A percentile compares a stretch with the other conserved stretches of the same genome.
These are phyloP conservation scores for Scenedesmus sp. DNA, from an alignment of 163 green algal genomes.

Conservation along the genomic window DNA sequence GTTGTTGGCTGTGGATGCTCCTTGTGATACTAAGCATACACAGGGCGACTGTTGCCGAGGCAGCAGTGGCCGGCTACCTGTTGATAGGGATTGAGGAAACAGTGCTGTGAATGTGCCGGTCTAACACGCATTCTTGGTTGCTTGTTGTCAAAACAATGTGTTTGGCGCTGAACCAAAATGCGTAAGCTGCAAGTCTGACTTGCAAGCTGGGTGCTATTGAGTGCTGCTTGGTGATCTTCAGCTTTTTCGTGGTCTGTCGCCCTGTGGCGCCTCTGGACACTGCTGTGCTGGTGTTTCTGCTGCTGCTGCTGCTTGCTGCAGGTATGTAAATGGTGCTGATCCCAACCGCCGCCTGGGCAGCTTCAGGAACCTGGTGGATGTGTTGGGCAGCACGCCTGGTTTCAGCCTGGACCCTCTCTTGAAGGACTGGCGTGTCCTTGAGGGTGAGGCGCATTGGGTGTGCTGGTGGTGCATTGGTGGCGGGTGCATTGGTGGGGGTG, in stretches of 20 bases:
- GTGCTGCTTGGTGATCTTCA: neutral
- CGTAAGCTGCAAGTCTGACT: no score
- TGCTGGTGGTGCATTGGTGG: neutral
- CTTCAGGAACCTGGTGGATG: constrained; percentile 40
- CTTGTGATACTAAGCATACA: neutral
- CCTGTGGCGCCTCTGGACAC: neutral
- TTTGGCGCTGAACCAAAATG: no score
- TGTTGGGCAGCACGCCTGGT: neutral
- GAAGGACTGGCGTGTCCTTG: constrained; percentile 18
- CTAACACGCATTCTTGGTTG: no score
- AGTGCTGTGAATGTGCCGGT: no score
- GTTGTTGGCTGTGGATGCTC: no score
- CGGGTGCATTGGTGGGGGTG: neutral
- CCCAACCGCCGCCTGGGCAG: constrained; percentile 43
- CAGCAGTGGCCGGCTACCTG: no score
- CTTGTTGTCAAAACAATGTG: no score
- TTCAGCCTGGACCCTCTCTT: neutral
- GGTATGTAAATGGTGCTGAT: constrained; percentile 54
- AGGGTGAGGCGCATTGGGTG: neutral
- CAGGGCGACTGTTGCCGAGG: no score
- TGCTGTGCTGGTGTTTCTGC: neutral
- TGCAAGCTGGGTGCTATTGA: no score
- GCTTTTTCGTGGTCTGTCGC: neutral
- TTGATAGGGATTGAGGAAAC: no score
- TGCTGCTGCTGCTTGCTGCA: neutral